Base-by-base conservation (phyloP, 2,329 filamentous ascomycete species). In the Zymoseptoria brevis region DNA sequence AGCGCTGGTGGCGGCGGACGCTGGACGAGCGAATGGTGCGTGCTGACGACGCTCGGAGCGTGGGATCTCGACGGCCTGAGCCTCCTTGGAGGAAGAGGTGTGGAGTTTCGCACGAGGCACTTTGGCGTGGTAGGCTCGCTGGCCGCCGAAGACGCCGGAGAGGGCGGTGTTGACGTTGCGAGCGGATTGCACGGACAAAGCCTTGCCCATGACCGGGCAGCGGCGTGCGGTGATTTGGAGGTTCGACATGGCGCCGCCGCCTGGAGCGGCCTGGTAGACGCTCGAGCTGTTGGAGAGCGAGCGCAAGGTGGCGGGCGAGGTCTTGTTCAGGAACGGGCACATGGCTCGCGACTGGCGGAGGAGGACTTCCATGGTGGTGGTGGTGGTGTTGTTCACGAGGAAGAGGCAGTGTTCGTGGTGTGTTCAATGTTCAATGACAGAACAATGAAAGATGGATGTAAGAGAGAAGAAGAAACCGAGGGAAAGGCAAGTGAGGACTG, bases 141-240 rank as follows among this genome's bases (percentile, higher is more conserved):
- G 72, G 61, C 79, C 78, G 57, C 75, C 80, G 66, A 78, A 81
- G 64, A 77, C 77, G 45, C 78, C 78, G 48, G 76, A 75, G 19
- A 81, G 73, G 30, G 75, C 72, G 63, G 71, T 73, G 67, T 77
- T 77, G 66, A 72, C 73, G 62, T 75, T 74, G 69, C 80, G 80
- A 60, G 78, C 76, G 61, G 77, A 78, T 81, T 96, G 93, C 48
- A 96, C 87, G 13, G 63, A 63, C 74, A 99, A 84, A 50, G 94
- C 94, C 82, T 96, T 96, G 75, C 92, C 93, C 94, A 99, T 99
- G 76, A 99, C 88, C 60, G 94, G 94, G 83, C 94, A 99, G 75
- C 93, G 90, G 73, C 91, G 87, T 70, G 90, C 94, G 72, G 96
- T 86, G 67, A 94, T 85, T 80, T 97, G 94, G 70, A 99, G 83